Conservation (phyloP, 2,329 filamentous ascomycete genomes). For the Aspergillus brasiliensis region DNA sequence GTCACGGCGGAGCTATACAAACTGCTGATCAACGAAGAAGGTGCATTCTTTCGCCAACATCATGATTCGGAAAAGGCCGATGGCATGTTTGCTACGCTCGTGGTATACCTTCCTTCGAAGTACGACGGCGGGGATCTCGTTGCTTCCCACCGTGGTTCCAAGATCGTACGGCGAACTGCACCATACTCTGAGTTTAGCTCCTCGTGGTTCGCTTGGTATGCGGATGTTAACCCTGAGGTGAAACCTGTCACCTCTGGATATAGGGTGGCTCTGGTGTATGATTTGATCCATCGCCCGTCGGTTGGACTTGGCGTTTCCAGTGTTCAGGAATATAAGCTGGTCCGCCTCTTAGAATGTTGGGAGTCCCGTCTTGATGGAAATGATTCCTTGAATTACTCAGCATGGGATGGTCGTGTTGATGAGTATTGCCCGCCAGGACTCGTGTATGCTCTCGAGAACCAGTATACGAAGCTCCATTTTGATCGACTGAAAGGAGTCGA, state of each 20-base stretch:
- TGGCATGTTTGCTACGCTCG: conserved; percentile 18
- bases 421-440: conserved; percentile 2
- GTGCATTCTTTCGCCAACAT: conserved; percentile 8
- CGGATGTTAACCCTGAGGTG: conserved; percentile 12
- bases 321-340: not conserved
- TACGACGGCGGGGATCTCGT: conserved; percentile 15
- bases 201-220: conserved; percentile 12
- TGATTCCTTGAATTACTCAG: too few relatives aligned
- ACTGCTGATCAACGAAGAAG: conserved; percentile 15
- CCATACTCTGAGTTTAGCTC: conserved; percentile 7
- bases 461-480: conserved; percentile 8
- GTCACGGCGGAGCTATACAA: conserved; percentile 14
- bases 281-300: conserved; percentile 13
- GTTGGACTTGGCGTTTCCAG: not conserved
- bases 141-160: not conserved
- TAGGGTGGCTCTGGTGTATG: conserved; percentile 13
- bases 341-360: not conserved
- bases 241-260: conserved; percentile 13
- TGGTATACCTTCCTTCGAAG: conserved; percentile 13
- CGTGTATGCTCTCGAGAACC: conserved; percentile 5
- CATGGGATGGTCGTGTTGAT: not conserved
- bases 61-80: conserved; percentile 12
- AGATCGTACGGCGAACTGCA: conserved; percentile 1
- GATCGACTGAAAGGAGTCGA: not conserved
- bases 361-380: not conserved